Evolutionary conservation across 2,329 filamentous ascomycete genomes (phyloP).

Genomic region (Alternaria brassicicola): DNA sequence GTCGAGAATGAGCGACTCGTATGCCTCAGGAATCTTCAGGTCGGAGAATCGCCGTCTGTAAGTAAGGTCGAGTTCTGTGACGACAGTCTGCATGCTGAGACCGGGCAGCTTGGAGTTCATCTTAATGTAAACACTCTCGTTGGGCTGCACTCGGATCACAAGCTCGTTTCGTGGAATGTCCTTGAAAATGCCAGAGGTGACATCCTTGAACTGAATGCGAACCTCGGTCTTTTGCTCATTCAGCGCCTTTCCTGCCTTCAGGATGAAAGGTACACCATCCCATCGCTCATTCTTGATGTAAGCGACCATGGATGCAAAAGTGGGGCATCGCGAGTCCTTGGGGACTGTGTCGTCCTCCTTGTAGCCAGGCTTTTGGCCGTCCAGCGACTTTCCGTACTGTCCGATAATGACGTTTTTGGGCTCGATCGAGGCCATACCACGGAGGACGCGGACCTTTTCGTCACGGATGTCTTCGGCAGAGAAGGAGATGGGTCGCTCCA

Average conservation of each 20-base stretch:
- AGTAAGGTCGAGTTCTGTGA: constrained; percentile 96
- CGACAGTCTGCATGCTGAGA: constrained; percentile 98
- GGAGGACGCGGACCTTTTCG: constrained; percentile 95
- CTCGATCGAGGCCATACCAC: constrained; percentile 91
- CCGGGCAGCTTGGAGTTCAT: constrained; percentile 99
- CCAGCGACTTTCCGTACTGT: constrained; percentile 94
- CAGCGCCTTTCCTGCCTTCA: constrained; percentile 98
- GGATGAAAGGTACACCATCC: constrained; percentile 98
- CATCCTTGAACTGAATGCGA: constrained; percentile 98
- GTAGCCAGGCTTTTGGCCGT: constrained; percentile 95
- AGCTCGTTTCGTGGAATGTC: constrained; percentile 99
- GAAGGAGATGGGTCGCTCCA: constrained; percentile 98
- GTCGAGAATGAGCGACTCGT: constrained; percentile 96
- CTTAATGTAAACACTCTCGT: constrained; percentile 99
- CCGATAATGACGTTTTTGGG: constrained; percentile 99
- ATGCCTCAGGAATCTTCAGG: constrained; percentile 98
- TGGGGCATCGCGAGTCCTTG: constrained; percentile 95
- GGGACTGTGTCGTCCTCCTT: constrained; percentile 99
- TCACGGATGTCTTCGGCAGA: constrained; percentile 97
- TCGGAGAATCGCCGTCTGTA: constrained; percentile 98
- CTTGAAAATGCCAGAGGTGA: constrained; percentile 99
- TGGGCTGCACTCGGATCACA: constrained; percentile 98
- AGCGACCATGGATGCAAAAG: constrained; percentile 94
- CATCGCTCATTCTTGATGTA: constrained; percentile 99
- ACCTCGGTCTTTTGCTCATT: constrained; percentile 99